phyloP scores from a whole-genome alignment of 1,284 basidiomycete genomes.

The Ustilago sp. region DNA sequence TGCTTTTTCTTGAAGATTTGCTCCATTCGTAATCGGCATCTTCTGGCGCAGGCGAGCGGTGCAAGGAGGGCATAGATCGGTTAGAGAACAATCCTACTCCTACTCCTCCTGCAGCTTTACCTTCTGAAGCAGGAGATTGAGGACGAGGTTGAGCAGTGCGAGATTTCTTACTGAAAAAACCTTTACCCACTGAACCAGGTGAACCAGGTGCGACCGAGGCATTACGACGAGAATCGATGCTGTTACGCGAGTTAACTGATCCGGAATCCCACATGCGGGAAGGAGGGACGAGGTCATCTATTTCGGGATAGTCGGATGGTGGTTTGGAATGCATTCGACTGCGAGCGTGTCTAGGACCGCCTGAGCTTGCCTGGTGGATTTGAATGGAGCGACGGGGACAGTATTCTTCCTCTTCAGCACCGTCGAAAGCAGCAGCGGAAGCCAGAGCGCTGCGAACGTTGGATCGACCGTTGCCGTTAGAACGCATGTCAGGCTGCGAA shows the following conservation, averaged over 20 bases:
- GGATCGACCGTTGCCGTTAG: background rate
- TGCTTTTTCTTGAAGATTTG: constrained; percentile 10
- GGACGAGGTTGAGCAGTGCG: background rate
- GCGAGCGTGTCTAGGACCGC: constrained; percentile 13
- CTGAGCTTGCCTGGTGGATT: background rate
- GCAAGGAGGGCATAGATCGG: constrained; percentile 38
- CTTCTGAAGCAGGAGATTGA: constrained; percentile 9
- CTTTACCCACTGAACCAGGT: constrained; percentile 6
- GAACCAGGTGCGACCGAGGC: background rate
- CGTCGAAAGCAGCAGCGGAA: constrained; percentile 14
- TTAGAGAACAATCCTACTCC: constrained; percentile 30
- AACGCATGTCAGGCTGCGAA: constrained; percentile 27
- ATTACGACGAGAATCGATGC: constrained; percentile 18
- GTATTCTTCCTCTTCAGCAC: constrained; percentile 13
- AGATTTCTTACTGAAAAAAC: constrained; percentile 10
- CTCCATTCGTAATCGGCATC: constrained; percentile 46
- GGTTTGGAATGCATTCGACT: constrained; percentile 16
- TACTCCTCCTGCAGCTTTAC: constrained; percentile 1
- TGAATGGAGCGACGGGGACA: constrained; percentile 17
- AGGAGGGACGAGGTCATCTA: constrained; percentile 45
- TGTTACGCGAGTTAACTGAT: constrained; percentile 21
- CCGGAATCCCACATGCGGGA: constrained; percentile 22
- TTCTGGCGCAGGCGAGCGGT: constrained; percentile 35
- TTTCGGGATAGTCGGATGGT: constrained; percentile 28
- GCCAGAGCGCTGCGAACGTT: constrained; percentile 31